Base-by-base conservation (phyloP, 2,329 filamentous ascomycete genomes). In the Sclerotinia trifoliorum region DNA sequence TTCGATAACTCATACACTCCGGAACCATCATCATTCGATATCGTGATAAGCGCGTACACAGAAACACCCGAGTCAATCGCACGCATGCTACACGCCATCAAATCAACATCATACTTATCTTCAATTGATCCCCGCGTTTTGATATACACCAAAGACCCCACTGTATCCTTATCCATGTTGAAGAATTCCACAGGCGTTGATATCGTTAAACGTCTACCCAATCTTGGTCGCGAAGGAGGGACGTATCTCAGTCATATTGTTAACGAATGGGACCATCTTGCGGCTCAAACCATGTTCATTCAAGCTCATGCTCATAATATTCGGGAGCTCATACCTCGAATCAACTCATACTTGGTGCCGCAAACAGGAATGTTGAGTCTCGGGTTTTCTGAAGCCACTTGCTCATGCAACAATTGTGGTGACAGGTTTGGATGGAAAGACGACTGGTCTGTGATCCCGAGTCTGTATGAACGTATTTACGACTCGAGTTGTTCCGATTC, bases 211-310 rank as follows among this genome's bases (percentile, higher is more conserved):
- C 70, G 70, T 3, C 72, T 79, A 7, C 70, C 73, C 5, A 84
- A 84, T 68, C 68, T 78, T 35, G 82, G 82, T 24, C 77, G 82
- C 32, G 83, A 84, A 75, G 80, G 80, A 15, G 81, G 80, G 17
- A 82, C 83, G 4, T 84, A 82, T 71, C 79, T 84, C 4, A 72
- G 78, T 64, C 82, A 84, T 69, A 83, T 84, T 29, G 69, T 81
- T 24, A 73, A 73, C 26, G 71, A 78, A 49, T 84, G 80, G 79
- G 78, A 83, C 60, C 70, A 74, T 21, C 77, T 84, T 0, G 81
- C 82, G 11, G 75, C 74, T 39, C 80, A 84, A 66, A 84, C 81
- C 1, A 72, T 84, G 63, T 84, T 84, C 72, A 77, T 83, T 7
- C 82, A 84, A 74, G 82, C 81, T 5, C 78, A 79, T 15, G 72